Conservation (phyloP, 2,329 filamentous ascomycete species). For the Thelonectria blattea region DNA sequence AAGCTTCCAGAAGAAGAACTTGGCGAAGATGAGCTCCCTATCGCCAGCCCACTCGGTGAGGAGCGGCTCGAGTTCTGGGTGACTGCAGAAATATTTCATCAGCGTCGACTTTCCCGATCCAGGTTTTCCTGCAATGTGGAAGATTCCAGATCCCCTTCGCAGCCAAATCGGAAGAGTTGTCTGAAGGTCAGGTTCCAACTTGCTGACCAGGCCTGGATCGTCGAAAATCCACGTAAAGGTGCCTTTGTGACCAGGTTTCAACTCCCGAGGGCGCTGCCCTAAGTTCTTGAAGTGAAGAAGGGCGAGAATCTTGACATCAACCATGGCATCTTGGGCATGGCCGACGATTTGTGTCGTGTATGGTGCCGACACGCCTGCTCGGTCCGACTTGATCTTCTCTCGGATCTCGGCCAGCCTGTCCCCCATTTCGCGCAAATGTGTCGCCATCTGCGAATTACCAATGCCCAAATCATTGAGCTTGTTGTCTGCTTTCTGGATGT, state of each 20-base stretch:
- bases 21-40: not conserved
- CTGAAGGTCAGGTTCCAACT: not conserved
- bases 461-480: too few relatives aligned
- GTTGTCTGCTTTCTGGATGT: too few relatives aligned
- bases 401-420: too few relatives aligned
- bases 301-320: not conserved
- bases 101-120: not conserved
- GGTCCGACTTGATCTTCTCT: too few relatives aligned
- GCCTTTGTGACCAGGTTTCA: not conserved
- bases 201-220: not conserved
- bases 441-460: too few relatives aligned
- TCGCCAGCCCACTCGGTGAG: not conserved
- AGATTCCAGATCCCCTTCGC: not conserved
- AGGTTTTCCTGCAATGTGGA: not conserved
- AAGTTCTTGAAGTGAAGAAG: not conserved
- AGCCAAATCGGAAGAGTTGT: not conserved
- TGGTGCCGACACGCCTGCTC: too few relatives aligned
- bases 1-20: not conserved
- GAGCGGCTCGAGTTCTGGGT: not conserved
- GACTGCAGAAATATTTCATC: not conserved
- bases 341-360: too few relatives aligned
- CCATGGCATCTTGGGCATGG: too few relatives aligned
- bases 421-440: too few relatives aligned
- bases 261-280: not conserved
- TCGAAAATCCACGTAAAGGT: not conserved